phyloP scores from a whole-genome alignment of 495 filamentous ascomycete species.

The Penicillium roqueforti region DNA sequence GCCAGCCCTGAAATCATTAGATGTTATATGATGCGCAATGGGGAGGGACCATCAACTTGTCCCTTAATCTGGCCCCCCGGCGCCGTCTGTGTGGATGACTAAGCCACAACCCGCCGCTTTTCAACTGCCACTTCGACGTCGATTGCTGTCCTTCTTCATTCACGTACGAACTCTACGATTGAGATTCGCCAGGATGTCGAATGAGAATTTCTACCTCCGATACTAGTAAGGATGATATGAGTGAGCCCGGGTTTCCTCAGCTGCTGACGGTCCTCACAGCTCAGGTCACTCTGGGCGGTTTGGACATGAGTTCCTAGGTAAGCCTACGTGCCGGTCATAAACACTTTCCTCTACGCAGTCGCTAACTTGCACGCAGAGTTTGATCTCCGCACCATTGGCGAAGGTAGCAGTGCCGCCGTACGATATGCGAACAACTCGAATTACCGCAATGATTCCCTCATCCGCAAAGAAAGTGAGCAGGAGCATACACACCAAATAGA shows the following conservation, averaged over 20 bases:
- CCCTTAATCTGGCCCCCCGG: conserved; percentile 38
- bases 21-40: conserved; percentile 30
- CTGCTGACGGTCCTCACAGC: conserved; percentile 56
- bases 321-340: conserved; percentile 11
- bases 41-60: conserved; percentile 39
- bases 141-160: conserved; percentile 1
- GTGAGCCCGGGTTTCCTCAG: conserved; percentile 41
- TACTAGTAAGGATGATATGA: conserved; percentile 73
- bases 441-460: conserved; percentile 97
- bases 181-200: conserved; percentile 40
- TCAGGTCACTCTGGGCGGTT: conserved; percentile 97
- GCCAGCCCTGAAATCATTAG: conserved; percentile 40
- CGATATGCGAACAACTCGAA: conserved; percentile 99
- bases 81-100: conserved; percentile 50
- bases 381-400: conserved; percentile 87
- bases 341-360: background rate
- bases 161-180: conserved; percentile 4
- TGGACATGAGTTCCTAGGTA: conserved; percentile 97
- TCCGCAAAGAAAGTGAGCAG: conserved; percentile 95
- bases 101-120: conserved; percentile 31
- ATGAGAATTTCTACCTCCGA: conserved; percentile 89
- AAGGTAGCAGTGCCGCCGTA: conserved; percentile 91
- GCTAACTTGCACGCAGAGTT: conserved; percentile 65
- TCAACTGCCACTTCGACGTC: conserved; percentile 24
- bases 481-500: conserved; percentile 1